Evolutionary conservation across 1,139 yeast species (phyloP).

Genomic region (Blastobotrys raffinosifermentans): DNA sequence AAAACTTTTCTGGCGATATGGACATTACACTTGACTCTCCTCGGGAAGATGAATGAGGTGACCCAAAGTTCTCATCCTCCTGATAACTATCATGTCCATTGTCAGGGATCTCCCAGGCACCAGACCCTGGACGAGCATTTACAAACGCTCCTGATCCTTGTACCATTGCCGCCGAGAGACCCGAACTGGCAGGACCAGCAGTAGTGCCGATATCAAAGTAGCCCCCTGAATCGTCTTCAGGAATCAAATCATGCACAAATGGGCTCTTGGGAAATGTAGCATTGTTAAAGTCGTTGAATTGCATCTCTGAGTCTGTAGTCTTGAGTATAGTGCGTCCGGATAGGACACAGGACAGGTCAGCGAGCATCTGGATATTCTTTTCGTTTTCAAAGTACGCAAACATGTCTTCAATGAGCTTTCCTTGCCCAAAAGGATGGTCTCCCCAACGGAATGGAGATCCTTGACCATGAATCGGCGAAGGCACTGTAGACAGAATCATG

Average conservation of each 20-base stretch:
- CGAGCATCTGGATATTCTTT: constrained; percentile 82
- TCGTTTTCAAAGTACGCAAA: constrained; percentile 56
- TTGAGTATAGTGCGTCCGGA: constrained; percentile 15
- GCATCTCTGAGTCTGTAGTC: background rate
- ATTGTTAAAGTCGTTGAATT: background rate
- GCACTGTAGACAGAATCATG: constrained; percentile 13
- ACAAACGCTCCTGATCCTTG: too few species aligned
- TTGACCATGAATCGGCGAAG: constrained; percentile 2
- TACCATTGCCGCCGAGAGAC: too few species aligned
- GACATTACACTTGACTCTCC: constrained; percentile 18
- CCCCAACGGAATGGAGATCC: constrained; percentile 52
- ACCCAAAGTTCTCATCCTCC: too few species aligned
- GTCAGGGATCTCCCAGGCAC: background rate
- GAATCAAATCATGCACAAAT: background rate
- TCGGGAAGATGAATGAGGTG: constrained; percentile 13
- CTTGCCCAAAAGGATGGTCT: constrained; percentile 71
- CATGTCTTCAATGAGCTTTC: constrained; percentile 62
- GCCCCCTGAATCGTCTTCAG: background rate
- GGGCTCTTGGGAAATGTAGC: background rate
- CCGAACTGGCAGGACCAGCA: too few species aligned
- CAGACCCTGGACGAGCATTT: too few species aligned
- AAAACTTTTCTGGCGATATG: constrained; percentile 24
- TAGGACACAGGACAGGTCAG: constrained; percentile 72
- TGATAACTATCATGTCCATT: too few species aligned
- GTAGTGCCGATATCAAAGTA: constrained; percentile 1